A percentile compares a stretch with the other conserved stretches of the same genome.
Evolutionary conservation across 2,329 filamentous ascomycete species (phyloP).

Genomic region (Incumbomyces lentus): DNA sequence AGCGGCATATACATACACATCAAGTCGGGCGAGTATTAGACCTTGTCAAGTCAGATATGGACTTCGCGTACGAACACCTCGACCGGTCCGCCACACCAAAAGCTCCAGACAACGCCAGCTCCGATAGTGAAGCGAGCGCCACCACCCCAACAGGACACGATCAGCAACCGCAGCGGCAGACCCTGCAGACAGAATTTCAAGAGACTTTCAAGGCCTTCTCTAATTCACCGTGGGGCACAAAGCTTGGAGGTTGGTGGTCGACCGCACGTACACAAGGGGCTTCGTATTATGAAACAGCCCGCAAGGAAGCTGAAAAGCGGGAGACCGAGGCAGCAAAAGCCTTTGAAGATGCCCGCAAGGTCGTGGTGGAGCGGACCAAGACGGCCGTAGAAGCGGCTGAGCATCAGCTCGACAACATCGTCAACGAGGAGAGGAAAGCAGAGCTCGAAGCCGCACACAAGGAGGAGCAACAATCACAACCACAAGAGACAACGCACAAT

Average conservation of each 20-base stretch:
- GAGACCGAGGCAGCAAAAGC: conserved; percentile 74
- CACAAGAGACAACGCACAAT: conserved; percentile 19
- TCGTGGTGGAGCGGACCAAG: conserved; percentile 45
- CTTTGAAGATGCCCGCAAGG: conserved; percentile 58
- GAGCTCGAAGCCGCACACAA: neutral
- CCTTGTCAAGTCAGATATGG: conserved; percentile 50
- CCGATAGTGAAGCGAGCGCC: conserved; percentile 31
- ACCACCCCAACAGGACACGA: conserved; percentile 17
- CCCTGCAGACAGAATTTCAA: conserved; percentile 79
- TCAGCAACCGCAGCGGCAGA: conserved; percentile 29
- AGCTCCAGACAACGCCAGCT: conserved; percentile 31
- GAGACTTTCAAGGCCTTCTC: conserved; percentile 93
- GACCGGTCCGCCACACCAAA: conserved; percentile 29
- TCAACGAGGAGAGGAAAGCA: conserved; percentile 5
- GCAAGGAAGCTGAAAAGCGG: conserved; percentile 71
- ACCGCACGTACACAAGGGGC: conserved; percentile 93
- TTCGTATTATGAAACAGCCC: conserved; percentile 71
- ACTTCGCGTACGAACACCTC: conserved; percentile 95
- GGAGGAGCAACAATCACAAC: conserved; percentile 20
- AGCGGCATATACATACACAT: neutral
- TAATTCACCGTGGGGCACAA: conserved; percentile 79
- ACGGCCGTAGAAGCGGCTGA: conserved; percentile 3
- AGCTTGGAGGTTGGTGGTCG: conserved; percentile 77
- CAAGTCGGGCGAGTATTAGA: neutral
- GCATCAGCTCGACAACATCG: conserved; percentile 1